phyloP scores from a whole-genome alignment of 768 basidiomycete species.

The Piloderma croceum region DNA sequence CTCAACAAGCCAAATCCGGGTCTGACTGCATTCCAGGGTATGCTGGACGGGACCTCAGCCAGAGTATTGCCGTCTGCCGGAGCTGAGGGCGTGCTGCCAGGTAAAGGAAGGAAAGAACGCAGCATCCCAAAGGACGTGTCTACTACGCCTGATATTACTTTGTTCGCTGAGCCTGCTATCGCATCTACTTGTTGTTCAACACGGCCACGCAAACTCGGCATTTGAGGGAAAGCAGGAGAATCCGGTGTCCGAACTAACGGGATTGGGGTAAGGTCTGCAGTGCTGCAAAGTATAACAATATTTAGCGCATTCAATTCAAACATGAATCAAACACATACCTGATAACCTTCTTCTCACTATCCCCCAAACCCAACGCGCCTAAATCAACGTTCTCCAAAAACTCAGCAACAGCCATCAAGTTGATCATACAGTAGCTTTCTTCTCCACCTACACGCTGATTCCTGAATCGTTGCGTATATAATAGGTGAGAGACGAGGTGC shows the following conservation, averaged over 20 bases:
- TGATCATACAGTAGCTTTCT: slow-evolving; percentile 89
- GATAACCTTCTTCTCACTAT: slow-evolving; percentile 49
- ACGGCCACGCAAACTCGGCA: slow-evolving; percentile 64
- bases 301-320: no score
- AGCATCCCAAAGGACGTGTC: slow-evolving; percentile 88
- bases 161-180: slow-evolving; percentile 77
- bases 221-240: no score
- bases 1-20: slow-evolving; percentile 65
- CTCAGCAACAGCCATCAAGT: slow-evolving; percentile 91
- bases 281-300: slow-evolving; percentile 34
- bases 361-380: slow-evolving; percentile 58
- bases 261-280: slow-evolving; percentile 78
- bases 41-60: no score
- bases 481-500: slow-evolving; percentile 66
- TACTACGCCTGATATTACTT: slow-evolving; percentile 76
- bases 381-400: slow-evolving; percentile 95
- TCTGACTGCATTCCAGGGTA: slow-evolving; percentile 38
- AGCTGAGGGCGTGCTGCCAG: slow-evolving; percentile 31
- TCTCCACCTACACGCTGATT: slow-evolving; percentile 66
- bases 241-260: no score
- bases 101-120: slow-evolving; percentile 65
- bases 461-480: slow-evolving; percentile 57
- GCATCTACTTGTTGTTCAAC: slow-evolving; percentile 79
- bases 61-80: no score
- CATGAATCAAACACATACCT: slow-evolving; percentile 60